phyloP scores from a whole-genome alignment of 305 asterid genomes.

The Lippia alba region DNA sequence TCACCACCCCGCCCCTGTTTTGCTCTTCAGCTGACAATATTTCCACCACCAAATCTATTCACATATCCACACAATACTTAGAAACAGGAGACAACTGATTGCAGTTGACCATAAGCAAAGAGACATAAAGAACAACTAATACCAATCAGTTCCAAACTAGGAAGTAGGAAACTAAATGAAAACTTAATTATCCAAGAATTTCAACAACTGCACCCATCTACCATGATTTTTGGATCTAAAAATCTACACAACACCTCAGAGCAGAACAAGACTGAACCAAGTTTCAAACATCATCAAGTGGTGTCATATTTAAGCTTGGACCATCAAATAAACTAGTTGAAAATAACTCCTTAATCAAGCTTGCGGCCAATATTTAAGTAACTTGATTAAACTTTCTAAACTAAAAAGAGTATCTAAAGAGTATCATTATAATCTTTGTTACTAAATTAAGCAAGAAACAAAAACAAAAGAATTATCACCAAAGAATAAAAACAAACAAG shows the following conservation, averaged over 20 bases:
- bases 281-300: no score
- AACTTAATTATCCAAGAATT: neutral
- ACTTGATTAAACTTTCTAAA: no score
- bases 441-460: no score
- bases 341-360: no score
- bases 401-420: no score
- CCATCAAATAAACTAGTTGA: no score
- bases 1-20: no score
- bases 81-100: constrained; percentile 15
- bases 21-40: constrained; percentile 64
- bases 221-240: neutral
- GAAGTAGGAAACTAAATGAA: neutral
- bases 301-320: no score
- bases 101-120: neutral
- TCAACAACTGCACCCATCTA: constrained; percentile 8
- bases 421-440: no score
- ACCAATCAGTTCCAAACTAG: neutral
- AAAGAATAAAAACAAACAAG: no score
- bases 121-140: neutral
- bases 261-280: neutral
- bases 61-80: constrained; percentile 18
- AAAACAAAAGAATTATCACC: no score
- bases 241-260: constrained; percentile 1
- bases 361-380: no score
- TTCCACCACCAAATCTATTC: constrained; percentile 70